Conservation (phyloP, 768 basidiomycete species). For the Suillus cothurnatus region DNA sequence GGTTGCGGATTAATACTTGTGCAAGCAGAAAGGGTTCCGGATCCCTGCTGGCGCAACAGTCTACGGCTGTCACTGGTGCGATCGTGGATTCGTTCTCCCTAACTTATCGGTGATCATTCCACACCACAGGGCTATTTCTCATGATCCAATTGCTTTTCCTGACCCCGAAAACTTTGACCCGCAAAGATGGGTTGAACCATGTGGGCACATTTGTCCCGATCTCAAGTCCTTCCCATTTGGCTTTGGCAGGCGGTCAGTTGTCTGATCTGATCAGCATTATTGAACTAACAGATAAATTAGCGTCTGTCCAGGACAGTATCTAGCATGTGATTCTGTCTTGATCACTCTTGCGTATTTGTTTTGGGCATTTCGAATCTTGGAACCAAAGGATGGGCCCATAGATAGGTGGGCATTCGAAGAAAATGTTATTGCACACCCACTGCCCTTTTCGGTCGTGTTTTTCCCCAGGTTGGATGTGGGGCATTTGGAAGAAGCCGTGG, state of each 20-base stretch:
- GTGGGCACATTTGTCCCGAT: conserved; percentile 48
- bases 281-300: conserved; percentile 26
- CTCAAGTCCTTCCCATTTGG: conserved; percentile 53
- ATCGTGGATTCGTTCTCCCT: not conserved
- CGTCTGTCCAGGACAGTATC: conserved; percentile 62
- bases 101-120: not conserved
- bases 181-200: conserved; percentile 50
- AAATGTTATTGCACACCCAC: conserved; percentile 54
- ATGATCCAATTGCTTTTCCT: conserved; percentile 51
- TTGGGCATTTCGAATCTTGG: conserved; percentile 59
- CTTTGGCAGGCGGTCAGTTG: conserved; percentile 46
- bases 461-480: conserved; percentile 39
- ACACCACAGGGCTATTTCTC: conserved; percentile 47
- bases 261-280: not conserved
- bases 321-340: conserved; percentile 48
- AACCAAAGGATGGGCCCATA: conserved; percentile 52
- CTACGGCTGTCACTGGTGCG: conserved; percentile 23
- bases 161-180: conserved; percentile 57
- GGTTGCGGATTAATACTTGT: not conserved
- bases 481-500: conserved; percentile 6
- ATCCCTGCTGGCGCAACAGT: conserved; percentile 28
- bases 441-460: conserved; percentile 56
- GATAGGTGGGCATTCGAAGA: conserved; percentile 60
- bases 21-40: conserved; percentile 23
- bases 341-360: conserved; percentile 62